Conservation (phyloP, 306 rosid genomes). For the Mimosa bimucronata region DNA sequence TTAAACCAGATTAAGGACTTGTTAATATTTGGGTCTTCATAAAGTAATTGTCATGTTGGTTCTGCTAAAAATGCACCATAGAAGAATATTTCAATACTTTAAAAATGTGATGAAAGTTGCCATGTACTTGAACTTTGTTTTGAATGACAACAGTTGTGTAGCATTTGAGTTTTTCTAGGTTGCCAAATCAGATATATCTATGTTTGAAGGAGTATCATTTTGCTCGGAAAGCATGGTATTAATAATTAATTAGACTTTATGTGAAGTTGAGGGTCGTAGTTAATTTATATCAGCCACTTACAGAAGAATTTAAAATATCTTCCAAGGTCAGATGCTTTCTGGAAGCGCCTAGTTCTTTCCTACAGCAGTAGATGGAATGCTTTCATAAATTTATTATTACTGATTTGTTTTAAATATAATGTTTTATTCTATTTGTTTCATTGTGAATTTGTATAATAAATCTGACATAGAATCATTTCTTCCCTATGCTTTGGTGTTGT, state of each 20-base stretch:
- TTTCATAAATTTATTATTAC: no score
- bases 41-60: not conserved
- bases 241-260: not conserved
- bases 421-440: no score
- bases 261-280: not conserved
- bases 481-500: no score
- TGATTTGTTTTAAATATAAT: no score
- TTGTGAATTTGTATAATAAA: no score
- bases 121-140: not conserved
- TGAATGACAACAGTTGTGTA: not conserved
- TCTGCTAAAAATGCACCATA: no score
- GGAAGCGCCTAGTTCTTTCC: no score
- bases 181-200: not conserved
- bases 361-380: no score
- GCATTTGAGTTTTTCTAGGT: not conserved
- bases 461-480: no score
- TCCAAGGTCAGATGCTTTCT: no score
- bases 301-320: not conserved
- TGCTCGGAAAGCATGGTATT: not conserved
- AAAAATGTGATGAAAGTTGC: not conserved
- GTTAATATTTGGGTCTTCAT: not conserved
- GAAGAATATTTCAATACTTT: not conserved
- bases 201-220: not conserved
- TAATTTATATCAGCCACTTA: not conserved
- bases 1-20: conserved; percentile 13